Base-by-base conservation (phyloP, 2,329 filamentous ascomycete species). In the Fusarium sulawesiense region DNA sequence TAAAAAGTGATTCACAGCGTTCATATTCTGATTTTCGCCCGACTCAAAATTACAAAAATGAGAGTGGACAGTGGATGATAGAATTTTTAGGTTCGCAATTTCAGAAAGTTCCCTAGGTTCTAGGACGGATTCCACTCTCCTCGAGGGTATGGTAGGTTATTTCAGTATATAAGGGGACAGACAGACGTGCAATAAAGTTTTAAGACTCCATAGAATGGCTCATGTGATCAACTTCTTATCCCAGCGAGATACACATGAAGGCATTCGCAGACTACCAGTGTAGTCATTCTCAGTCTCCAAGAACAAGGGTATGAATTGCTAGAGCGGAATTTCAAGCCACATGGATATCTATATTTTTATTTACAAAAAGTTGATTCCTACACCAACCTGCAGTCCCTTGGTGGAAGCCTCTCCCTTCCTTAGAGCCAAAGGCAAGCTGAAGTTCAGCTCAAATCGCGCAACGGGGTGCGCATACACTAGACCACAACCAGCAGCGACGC, bases 381-480 rank as follows among this genome's bases (percentile, higher is more conserved):
- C 93, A n/a, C 96, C 96, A 75, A 99, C 91, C 79, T 96, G 94
- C 69, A 99, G 78, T 2, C 96, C 96, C 83, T 99, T 99, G 58
- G 95, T 89, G 18, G 89, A 91, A 74, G 96, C 91, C 81, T 99
- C 96, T 37, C 93, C 94, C 69, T 87, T 91, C 62, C 96, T 87
- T 76, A 93, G 80, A 20, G 95, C 91, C 63, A 99, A 79, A 2
- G 96, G 96, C 72, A 99, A 80, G 74, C 92, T 94, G 78, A 99
- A 97, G 81, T 99, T 99, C 73, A 99, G 84, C 83, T 99, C 96
- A 70, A 99, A 98, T 59, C 96, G 85, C 13, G 96, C 96, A 21
- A 95, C 91, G 0, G 94, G 94, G 76, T 98, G 95, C 6, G 94
- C 96, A 78, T 99, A 99, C 2, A 99, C 94, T 23, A 99, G 83